Evolutionary conservation across 768 basidiomycete species (phyloP).

Genomic region (Tylopilus subfusipes): DNA sequence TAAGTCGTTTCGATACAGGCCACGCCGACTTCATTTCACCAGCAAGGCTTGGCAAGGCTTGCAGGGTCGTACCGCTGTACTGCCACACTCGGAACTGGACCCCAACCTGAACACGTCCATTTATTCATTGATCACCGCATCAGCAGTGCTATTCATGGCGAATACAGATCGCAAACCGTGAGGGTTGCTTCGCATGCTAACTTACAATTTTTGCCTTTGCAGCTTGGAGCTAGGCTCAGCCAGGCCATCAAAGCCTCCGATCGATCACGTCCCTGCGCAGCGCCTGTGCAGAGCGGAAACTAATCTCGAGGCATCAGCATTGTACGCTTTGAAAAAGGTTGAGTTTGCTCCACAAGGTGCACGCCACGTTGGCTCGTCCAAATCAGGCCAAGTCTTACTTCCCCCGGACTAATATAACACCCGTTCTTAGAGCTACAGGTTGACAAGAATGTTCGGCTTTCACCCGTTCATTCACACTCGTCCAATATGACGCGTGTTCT

Average conservation of each 20-base stretch:
- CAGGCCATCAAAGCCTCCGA: conserved; percentile 4
- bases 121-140: conserved; percentile 13
- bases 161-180: neutral
- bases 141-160: conserved; percentile 7
- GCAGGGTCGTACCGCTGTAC: conserved; percentile 1
- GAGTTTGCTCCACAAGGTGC: conserved; percentile 5
- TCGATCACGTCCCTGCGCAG: conserved; percentile 15
- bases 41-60: too few species aligned
- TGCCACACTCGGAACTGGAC: conserved; percentile 11
- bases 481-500: neutral
- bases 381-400: conserved; percentile 8
- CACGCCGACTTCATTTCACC: neutral
- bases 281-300: conserved; percentile 16
- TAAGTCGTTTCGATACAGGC: conserved; percentile 8
- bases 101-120: conserved; percentile 4
- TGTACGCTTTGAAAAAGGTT: conserved; percentile 14
- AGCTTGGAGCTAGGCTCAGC: conserved; percentile 5
- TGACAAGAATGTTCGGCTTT: conserved; percentile 2
- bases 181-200: neutral
- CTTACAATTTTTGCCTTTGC: neutral
- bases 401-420: conserved; percentile 12
- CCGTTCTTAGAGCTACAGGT: neutral
- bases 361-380: conserved; percentile 10
- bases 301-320: conserved; percentile 26
- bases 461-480: conserved; percentile 9